Conservation (phyloP, 768 basidiomycete genomes). For the Suillus paluster region DNA sequence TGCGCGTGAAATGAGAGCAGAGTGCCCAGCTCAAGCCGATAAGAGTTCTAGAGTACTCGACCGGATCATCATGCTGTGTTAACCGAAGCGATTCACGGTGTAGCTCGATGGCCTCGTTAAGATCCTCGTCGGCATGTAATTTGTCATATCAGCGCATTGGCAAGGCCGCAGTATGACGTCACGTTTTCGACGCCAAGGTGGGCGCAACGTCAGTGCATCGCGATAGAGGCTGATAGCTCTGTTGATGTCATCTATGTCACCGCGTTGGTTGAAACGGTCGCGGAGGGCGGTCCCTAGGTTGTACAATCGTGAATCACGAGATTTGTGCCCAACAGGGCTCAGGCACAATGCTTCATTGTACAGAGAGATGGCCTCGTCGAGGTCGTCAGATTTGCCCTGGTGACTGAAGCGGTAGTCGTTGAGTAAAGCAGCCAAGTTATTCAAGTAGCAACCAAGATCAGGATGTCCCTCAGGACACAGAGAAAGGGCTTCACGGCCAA, state of each 20-base stretch:
- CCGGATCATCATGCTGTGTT: not conserved
- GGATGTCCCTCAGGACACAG: not conserved
- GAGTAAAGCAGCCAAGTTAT: not conserved
- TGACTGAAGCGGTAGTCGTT: fast-evolving
- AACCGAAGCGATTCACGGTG: not conserved
- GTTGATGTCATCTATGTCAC: not conserved
- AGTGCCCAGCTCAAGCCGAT: not conserved
- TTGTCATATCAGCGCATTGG: not conserved
- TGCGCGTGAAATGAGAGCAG: not conserved
- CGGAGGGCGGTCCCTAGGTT: not conserved
- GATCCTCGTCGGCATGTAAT: not conserved
- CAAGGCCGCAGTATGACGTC: not conserved
- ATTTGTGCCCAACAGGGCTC: not conserved
- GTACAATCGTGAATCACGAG: not conserved
- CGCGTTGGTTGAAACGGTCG: not conserved
- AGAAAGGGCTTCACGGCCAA: not conserved
- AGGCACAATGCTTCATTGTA: not conserved
- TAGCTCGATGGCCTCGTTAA: not conserved
- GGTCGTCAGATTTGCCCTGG: not conserved
- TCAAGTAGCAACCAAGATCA: not conserved
- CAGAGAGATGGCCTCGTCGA: not conserved
- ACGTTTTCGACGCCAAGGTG: not conserved
- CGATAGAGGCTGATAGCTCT: not conserved
- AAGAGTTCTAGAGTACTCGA: not conserved
- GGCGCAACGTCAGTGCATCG: not conserved